Evolutionary conservation across 2,329 filamentous ascomycete genomes (phyloP).

Genomic region (Sporothrix pallida): DNA sequence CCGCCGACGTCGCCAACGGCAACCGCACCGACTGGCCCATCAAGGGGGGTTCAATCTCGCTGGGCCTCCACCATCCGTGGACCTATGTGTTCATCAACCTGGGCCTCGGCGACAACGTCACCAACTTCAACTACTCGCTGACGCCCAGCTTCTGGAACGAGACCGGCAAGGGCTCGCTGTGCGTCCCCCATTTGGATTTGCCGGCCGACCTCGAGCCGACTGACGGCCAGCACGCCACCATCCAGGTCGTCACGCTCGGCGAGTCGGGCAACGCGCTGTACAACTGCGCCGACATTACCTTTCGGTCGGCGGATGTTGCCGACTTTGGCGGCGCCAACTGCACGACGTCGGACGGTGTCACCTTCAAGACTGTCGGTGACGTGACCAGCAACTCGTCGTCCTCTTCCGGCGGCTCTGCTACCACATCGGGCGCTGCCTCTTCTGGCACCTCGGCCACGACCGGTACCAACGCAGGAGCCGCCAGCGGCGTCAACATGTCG

Average conservation of each 20-base stretch:
- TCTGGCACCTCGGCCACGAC: conserved; percentile 2
- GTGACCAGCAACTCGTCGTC: conserved; percentile 40
- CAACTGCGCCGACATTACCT: conserved; percentile 76
- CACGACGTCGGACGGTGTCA: conserved; percentile 63
- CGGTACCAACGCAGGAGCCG: conserved; percentile 34
- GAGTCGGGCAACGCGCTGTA: conserved; percentile 67
- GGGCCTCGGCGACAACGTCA: conserved; percentile 54
- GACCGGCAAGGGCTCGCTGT: conserved; percentile 68
- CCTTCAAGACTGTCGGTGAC: conserved; percentile 44
- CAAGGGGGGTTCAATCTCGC: conserved; percentile 54
- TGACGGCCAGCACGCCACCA: conserved; percentile 67
- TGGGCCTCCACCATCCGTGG: conserved; percentile 59
- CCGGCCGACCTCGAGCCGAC: conserved; percentile 56
- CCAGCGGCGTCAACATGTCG: conserved; percentile 38
- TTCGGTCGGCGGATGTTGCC: conserved; percentile 57
- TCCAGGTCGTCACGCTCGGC: conserved; percentile 72
- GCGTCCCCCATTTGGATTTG: conserved; percentile 64
- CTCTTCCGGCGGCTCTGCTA: not conserved
- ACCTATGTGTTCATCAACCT: conserved; percentile 61
- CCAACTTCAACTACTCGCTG: conserved; percentile 72
- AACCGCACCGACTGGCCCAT: conserved; percentile 62
- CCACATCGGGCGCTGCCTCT: conserved; percentile 22
- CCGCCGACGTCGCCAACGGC: conserved; percentile 45
- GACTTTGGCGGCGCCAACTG: conserved; percentile 57
- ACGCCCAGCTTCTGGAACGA: conserved; percentile 64